A percentile compares a stretch with the other conserved stretches of the same genome.
These are phyloP conservation scores for Alternaria dauci DNA, from an alignment of 2,329 filamentous ascomycete species.

Conservation along the genomic window DNA sequence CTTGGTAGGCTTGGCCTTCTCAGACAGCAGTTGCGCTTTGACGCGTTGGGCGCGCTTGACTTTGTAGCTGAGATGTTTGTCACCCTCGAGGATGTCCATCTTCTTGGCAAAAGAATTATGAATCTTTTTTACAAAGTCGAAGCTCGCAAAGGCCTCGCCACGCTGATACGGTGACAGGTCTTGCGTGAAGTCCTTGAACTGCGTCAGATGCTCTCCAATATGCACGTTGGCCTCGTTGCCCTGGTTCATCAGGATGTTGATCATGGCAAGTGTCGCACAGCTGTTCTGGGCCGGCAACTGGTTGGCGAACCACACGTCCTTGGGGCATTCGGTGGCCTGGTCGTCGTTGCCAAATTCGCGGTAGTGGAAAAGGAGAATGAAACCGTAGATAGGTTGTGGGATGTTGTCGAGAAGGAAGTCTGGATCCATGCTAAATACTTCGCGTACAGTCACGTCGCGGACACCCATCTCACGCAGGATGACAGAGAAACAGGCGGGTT, in stretches of 20 bases:
- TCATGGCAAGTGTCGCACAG: constrained; percentile 89
- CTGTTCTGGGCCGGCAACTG: constrained; percentile 75
- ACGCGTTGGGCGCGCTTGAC: constrained; percentile 53
- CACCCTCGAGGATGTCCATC: constrained; percentile 70
- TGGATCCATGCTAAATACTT: constrained; percentile 76
- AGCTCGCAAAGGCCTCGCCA: constrained; percentile 77
- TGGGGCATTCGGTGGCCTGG: constrained; percentile 64
- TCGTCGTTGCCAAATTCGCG: constrained; percentile 62
- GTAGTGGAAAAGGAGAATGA: constrained; percentile 88
- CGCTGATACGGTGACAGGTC: constrained; percentile 74
- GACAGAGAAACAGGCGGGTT: constrained; percentile 85
- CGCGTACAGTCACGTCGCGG: constrained; percentile 74
- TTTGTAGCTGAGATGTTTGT: constrained; percentile 73
- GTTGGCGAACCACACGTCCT: constrained; percentile 90
- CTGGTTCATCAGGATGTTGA: constrained; percentile 91
- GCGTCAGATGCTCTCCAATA: constrained; percentile 73
- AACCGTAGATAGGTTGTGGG: constrained; percentile 67
- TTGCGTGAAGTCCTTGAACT: constrained; percentile 77
- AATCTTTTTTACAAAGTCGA: constrained; percentile 77
- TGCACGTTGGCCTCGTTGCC: constrained; percentile 60
- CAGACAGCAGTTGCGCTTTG: constrained; percentile 23
- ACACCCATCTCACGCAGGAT: constrained; percentile 84
- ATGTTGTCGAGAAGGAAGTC: constrained; percentile 31
- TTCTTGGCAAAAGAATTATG: constrained; percentile 87
- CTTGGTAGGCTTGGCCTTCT: constrained; percentile 44